phyloP scores from a whole-genome alignment of 192 early-diverging fungal species.

The Geranomyces variabilis region DNA sequence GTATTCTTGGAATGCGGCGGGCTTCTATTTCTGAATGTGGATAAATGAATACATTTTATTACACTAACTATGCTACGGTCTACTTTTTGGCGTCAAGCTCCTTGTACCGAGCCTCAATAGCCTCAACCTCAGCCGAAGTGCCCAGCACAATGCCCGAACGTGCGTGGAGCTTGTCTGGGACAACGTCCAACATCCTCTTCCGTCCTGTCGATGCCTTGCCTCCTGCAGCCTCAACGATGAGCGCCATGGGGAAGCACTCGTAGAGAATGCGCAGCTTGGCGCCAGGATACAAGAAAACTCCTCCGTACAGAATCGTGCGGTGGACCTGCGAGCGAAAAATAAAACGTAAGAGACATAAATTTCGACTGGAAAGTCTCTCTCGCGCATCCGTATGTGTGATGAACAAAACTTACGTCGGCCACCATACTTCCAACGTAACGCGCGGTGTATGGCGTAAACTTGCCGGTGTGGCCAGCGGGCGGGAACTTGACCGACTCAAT shows the following conservation, averaged over 20 bases:
- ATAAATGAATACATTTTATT: too few relatives aligned
- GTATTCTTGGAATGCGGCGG: too few relatives aligned
- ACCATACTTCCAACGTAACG: constrained; percentile 99
- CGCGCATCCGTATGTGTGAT: too few relatives aligned
- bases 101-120: constrained; percentile 75
- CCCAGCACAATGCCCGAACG: constrained; percentile 92
- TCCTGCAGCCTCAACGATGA: constrained; percentile 92
- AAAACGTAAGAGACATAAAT: too few relatives aligned
- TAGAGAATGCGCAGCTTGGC: constrained; percentile 96
- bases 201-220: constrained; percentile 87
- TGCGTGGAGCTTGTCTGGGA: constrained; percentile 86
- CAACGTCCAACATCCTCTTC: constrained; percentile 80
- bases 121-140: constrained; percentile 84
- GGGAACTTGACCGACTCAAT: constrained; percentile 90
- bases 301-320: constrained; percentile 87
- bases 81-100: constrained; percentile 42
- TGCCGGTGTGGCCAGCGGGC: constrained; percentile 62
- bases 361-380: not conserved
- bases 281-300: constrained; percentile 87
- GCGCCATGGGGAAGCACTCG: constrained; percentile 99
- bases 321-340: constrained; percentile 51
- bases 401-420: constrained; percentile 74
- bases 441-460: constrained; percentile 83
- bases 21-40: too few relatives aligned
- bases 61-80: too few relatives aligned